Evolutionary conservation across 106 monocot species (phyloP), one percentile per base, ranked within the genome.

Genomic region (Platanthera guangdongensis): DNA sequence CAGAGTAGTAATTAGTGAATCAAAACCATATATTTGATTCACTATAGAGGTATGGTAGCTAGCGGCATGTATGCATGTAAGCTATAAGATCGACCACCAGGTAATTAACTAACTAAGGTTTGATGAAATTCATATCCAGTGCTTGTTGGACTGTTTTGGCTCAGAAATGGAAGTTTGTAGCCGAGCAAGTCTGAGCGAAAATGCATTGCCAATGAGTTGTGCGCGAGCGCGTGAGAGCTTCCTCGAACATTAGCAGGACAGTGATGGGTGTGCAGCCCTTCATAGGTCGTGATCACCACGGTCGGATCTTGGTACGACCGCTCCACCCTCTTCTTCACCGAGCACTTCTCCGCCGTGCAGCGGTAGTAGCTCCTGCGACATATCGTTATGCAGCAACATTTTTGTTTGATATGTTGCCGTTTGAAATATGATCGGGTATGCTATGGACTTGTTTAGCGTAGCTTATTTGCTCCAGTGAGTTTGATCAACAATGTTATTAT

Each of bases 321-420:
- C 81, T 89, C 89, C 76, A 89, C 89, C 46, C 79, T 69, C 85
- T 89, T 89, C 83, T 89, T 89, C 70, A 89, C 89, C 12, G 81
- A 73, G 81, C 89, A 89, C 57, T 50, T 79, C 54, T 76, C 30
- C 75, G 71, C 68, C 21, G 85, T 89, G 83, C 89, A 89, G 9
- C 89, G 85, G 76, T 83, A 89, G 89, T 89, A 89, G 86, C 81
- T 86, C 85, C 89, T 89, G 87, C 9, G 11, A 59, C 65, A 85
- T 9, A 71, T 77, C 22, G 64, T 51, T 65, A 78, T 5, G 8
- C 25, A 59, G n/a, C 5, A 59, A 6, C 19, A 5, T 3, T 18
- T 59, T 18, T 59, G 7, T 9, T 6, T 5, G 16, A 18, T 16
- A 59, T n/a, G n/a, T n/a, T n/a, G n/a, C n/a, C n/a, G n/a, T n/a